phyloP scores from a whole-genome alignment of 192 early-diverging fungal species.

The Ambispora gerdemannii region DNA sequence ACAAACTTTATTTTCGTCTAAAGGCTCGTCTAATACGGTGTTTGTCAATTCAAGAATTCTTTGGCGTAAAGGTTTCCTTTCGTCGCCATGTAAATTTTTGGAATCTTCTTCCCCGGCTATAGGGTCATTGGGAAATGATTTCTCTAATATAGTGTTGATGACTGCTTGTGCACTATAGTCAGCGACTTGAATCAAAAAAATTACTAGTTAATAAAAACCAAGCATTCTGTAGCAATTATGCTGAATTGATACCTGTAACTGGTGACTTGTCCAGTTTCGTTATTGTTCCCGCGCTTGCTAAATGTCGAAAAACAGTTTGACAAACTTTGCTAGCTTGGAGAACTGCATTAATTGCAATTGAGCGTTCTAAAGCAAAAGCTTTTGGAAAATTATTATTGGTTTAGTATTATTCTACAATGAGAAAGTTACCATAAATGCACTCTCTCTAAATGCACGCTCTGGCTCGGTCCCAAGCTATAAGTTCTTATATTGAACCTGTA shows the following conservation, averaged over 20 bases:
- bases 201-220: no score
- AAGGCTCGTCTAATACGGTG: conserved; percentile 49
- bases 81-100: conserved; percentile 75
- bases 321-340: conserved; percentile 84
- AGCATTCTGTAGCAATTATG: no score
- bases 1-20: conserved; percentile 68
- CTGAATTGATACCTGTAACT: conserved; percentile 75
- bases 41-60: conserved; percentile 84
- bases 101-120: conserved; percentile 97
- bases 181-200: conserved; percentile 62
- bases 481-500: no score
- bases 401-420: no score
- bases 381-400: neutral
- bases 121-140: conserved; percentile 80
- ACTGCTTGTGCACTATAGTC: conserved; percentile 96
- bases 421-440: no score
- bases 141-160: conserved; percentile 75
- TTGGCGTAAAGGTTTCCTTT: conserved; percentile 57
- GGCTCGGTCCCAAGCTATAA: no score
- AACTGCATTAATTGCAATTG: conserved; percentile 88
- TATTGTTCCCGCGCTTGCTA: conserved; percentile 78
- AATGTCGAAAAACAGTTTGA: conserved; percentile 78
- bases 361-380: conserved; percentile 64
- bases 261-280: conserved; percentile 95
- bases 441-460: no score